Conservation (phyloP, 2,329 filamentous ascomycete genomes). For the Juglanconis sp. region DNA sequence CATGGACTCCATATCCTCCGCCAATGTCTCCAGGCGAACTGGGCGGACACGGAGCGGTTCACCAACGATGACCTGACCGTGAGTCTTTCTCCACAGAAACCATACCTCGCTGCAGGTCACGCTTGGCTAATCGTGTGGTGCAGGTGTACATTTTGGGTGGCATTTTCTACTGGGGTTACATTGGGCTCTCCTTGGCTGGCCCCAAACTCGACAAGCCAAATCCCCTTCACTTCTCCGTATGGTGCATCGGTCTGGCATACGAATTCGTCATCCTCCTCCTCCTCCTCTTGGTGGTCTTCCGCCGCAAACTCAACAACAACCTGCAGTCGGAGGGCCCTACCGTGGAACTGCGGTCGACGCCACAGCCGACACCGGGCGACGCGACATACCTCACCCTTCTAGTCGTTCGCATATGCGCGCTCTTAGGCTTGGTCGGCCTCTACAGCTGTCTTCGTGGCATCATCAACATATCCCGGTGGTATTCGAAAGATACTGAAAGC, state of each 20-base stretch:
- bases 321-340: conserved; percentile 35
- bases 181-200: conserved; percentile 78
- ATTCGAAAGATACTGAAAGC: background rate
- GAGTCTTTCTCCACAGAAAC: background rate
- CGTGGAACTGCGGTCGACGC: conserved; percentile 40
- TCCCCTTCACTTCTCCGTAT: conserved; percentile 74
- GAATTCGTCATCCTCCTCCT: conserved; percentile 70
- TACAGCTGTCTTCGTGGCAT: conserved; percentile 43
- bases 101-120: background rate
- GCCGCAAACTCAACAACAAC: conserved; percentile 34
- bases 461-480: conserved; percentile 29
- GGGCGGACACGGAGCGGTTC: conserved; percentile 34
- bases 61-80: conserved; percentile 17
- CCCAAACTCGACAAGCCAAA: conserved; percentile 77
- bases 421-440: conserved; percentile 13
- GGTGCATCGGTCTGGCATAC: conserved; percentile 68
- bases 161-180: conserved; percentile 81
- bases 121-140: background rate
- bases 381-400: conserved; percentile 10
- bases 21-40: conserved; percentile 60
- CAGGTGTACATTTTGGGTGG: conserved; percentile 83
- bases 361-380: conserved; percentile 34
- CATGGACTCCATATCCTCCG: conserved; percentile 71
- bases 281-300: conserved; percentile 67
- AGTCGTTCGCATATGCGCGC: conserved; percentile 11